Percentiles rank a stretch among this genome's conserved stretches.
Evolutionary conservation across 2,329 filamentous ascomycete genomes (phyloP).

Genomic region (Teratosphaeria pseudoeucalypti): DNA sequence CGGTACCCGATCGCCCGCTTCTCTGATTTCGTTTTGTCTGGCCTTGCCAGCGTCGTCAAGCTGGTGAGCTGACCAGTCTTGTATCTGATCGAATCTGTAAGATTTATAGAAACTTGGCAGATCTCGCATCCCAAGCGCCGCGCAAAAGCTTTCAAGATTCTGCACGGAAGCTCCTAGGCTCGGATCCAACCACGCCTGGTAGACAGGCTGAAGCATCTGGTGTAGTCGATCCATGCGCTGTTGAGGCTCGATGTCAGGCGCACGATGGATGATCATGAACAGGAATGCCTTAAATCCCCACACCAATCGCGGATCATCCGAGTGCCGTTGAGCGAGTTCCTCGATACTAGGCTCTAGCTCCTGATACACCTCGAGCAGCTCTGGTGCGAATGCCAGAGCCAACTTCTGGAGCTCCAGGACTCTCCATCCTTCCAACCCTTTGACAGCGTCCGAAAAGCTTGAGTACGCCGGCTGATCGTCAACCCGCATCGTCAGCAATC

Average conservation of each 20-base stretch:
- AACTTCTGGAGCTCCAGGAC: slow-evolving; percentile 81
- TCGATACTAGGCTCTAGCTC: slow-evolving; percentile 74
- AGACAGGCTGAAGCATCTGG: slow-evolving; percentile 73
- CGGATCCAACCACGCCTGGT: slow-evolving; percentile 65
- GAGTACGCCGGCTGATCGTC: slow-evolving; percentile 58
- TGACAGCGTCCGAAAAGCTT: slow-evolving; percentile 77
- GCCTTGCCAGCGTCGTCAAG: slow-evolving; percentile 70
- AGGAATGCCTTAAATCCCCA: slow-evolving; percentile 83
- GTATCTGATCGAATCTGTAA: slow-evolving; percentile 61
- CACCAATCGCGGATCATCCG: slow-evolving; percentile 69
- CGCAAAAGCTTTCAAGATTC: slow-evolving; percentile 69
- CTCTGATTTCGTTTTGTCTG: slow-evolving; percentile 68
- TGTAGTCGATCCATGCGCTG: slow-evolving; percentile 61
- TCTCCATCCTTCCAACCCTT: slow-evolving; percentile 74
- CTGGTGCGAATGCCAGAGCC: slow-evolving; percentile 82
- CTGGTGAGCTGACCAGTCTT: slow-evolving; percentile 70
- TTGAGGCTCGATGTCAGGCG: slow-evolving; percentile 60
- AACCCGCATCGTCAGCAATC: slow-evolving; percentile 79
- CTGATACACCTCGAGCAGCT: slow-evolving; percentile 75
- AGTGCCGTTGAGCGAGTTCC: slow-evolving; percentile 63
- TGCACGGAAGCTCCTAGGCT: slow-evolving; percentile 58
- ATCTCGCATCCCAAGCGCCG: slow-evolving; percentile 66
- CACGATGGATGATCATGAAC: slow-evolving; percentile 86
- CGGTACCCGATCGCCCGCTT: slow-evolving; percentile 64
- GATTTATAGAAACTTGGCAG: slow-evolving; percentile 69